phyloP scores from a whole-genome alignment of 305 asterid species.

The Salvia sclarea region DNA sequence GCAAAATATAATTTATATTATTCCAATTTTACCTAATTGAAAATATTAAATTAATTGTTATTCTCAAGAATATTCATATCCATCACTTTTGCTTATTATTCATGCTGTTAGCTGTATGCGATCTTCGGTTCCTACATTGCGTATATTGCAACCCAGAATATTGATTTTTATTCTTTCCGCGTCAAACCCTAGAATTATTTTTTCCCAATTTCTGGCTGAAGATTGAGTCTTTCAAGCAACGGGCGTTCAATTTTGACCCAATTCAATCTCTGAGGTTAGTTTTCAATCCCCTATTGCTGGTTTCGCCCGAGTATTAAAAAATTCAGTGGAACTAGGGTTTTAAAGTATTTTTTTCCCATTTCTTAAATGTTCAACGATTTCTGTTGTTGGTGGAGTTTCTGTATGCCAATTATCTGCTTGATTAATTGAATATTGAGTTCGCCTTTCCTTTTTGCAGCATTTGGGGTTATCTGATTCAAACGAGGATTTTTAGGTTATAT shows the following conservation, averaged over 20 bases:
- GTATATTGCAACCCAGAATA: conserved; percentile 30
- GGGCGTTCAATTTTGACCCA: conserved; percentile 36
- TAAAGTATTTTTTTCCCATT: conserved; percentile 3
- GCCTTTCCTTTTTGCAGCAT: conserved; percentile 24
- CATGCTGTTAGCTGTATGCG: conserved; percentile 30
- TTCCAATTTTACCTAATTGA: conserved; percentile 21
- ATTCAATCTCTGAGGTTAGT: conserved; percentile 50
- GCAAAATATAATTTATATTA: conserved; percentile 20
- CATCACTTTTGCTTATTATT: conserved; percentile 36
- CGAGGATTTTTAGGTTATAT: conserved; percentile 12
- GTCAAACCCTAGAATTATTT: conserved; percentile 44
- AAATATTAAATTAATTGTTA: conserved; percentile 24
- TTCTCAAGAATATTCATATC: conserved; percentile 50
- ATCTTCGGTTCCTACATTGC: conserved; percentile 38
- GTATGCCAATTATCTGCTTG: conserved; percentile 35
- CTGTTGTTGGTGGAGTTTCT: conserved; percentile 30
- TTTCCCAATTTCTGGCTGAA: conserved; percentile 29
- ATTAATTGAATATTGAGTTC: conserved; percentile 34
- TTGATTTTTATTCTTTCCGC: conserved; percentile 17
- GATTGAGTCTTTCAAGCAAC: conserved; percentile 29
- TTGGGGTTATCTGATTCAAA: conserved; percentile 18
- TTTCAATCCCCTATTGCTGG: conserved; percentile 36
- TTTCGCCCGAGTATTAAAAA: background rate
- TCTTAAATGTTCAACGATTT: conserved; percentile 14
- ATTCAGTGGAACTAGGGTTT: conserved; percentile 35